Conservation (phyloP, 2,329 filamentous ascomycete species). For the Aspergillus sojae region DNA sequence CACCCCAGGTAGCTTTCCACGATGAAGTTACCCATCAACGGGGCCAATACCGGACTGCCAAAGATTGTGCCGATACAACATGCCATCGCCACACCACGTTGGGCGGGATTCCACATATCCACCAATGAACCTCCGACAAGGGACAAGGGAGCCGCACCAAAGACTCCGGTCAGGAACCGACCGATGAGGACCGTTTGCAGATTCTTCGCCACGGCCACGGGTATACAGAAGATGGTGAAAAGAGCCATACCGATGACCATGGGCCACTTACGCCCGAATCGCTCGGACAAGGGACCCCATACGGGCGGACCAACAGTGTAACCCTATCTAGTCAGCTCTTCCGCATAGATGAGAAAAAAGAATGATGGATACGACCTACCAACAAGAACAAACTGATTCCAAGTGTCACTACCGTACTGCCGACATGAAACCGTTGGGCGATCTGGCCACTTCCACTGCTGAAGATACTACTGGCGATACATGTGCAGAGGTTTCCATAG, state of each 20-base stretch:
- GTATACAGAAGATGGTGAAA: conserved; percentile 40
- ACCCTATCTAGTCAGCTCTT: background rate
- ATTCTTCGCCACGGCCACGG: conserved; percentile 37
- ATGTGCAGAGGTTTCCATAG: conserved; percentile 70
- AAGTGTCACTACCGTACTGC: conserved; percentile 41
- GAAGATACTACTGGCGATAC: conserved; percentile 65
- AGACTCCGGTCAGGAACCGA: conserved; percentile 35
- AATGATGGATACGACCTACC: background rate
- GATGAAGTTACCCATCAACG: background rate
- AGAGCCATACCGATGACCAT: conserved; percentile 37
- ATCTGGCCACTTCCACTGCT: conserved; percentile 72
- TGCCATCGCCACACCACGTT: conserved; percentile 80
- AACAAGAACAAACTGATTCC: background rate
- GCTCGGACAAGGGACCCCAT: conserved; percentile 35
- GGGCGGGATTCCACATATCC: conserved; percentile 76
- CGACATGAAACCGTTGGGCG: conserved; percentile 59
- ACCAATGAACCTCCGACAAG: conserved; percentile 34
- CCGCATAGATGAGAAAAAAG: background rate
- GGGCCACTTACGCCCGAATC: conserved; percentile 35
- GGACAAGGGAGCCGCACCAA: conserved; percentile 32
- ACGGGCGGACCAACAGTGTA: conserved; percentile 44
- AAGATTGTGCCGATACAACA: conserved; percentile 29
- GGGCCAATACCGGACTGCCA: background rate
- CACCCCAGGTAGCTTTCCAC: background rate
- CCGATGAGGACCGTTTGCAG: conserved; percentile 32